phyloP scores from a whole-genome alignment of 2,329 filamentous ascomycete genomes.

The Phoma sp. region DNA sequence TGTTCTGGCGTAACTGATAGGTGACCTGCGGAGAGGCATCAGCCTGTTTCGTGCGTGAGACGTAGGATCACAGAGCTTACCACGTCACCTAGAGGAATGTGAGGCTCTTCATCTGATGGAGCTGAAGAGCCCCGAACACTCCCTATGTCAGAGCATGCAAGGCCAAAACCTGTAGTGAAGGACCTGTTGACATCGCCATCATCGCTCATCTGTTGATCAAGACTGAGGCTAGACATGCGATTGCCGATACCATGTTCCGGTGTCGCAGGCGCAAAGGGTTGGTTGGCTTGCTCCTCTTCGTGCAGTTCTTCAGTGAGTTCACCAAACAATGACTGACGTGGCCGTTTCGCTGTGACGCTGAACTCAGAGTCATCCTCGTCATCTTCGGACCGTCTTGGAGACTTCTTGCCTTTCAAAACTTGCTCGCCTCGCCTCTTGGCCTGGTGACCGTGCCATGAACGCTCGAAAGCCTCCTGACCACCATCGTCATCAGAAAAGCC shows the following conservation, averaged over 20 bases:
- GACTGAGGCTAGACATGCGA: constrained; percentile 21
- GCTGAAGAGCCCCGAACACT: constrained; percentile 16
- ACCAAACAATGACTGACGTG: constrained; percentile 27
- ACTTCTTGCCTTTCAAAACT: constrained; percentile 11
- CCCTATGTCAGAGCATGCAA: constrained; percentile 12
- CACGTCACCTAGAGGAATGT: constrained; percentile 20
- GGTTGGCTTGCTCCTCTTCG: neutral
- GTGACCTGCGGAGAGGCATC: constrained; percentile 8
- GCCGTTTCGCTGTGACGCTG: constrained; percentile 17
- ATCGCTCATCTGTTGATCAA: constrained; percentile 9
- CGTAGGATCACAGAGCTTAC: constrained; percentile 9
- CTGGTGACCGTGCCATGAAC: constrained; percentile 6
- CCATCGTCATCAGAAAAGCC: constrained; percentile 27
- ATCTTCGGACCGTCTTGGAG: constrained; percentile 11
- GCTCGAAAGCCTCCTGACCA: constrained; percentile 14
- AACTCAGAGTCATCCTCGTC: constrained; percentile 5
- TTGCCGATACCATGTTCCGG: constrained; percentile 9
- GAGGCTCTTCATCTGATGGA: constrained; percentile 17
- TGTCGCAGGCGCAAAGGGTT: neutral
- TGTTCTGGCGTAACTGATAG: constrained; percentile 34
- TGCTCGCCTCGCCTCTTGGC: constrained; percentile 1
- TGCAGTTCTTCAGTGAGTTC: neutral
- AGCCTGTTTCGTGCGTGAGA: rapidly evolving
- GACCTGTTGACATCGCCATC: constrained; percentile 1
- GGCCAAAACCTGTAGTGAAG: constrained; percentile 10